Conservation (phyloP, 2,329 filamentous ascomycete species). For the Claviceps maximensis region DNA sequence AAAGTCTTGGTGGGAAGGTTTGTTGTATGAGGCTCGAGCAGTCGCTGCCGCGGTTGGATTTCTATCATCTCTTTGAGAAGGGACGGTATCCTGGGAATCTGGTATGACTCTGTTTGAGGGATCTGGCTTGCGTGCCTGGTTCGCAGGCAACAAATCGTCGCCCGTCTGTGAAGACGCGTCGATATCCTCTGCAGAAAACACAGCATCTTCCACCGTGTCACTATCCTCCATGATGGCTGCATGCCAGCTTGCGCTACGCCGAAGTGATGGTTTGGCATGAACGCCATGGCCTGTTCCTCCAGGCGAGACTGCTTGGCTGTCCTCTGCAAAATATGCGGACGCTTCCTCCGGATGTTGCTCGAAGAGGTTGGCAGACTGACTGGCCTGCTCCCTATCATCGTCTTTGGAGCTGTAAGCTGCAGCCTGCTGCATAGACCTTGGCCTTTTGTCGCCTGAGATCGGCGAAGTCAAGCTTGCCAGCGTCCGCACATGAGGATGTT, state of each 20-base stretch:
- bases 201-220: slow-evolving; percentile 4
- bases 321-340: not conserved
- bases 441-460: slow-evolving; percentile 5
- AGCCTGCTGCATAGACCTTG: not conserved
- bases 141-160: slow-evolving; percentile 4
- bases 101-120: slow-evolving; percentile 10
- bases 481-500: slow-evolving; percentile 5
- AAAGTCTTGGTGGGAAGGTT: not conserved
- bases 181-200: slow-evolving; percentile 4
- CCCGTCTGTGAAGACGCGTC: slow-evolving; percentile 1
- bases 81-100: slow-evolving; percentile 17
- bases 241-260: not conserved
- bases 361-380: slow-evolving; percentile 6
- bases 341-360: slow-evolving; percentile 5
- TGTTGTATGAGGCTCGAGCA: not conserved
- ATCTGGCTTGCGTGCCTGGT: not conserved
- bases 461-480: slow-evolving; percentile 1
- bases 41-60: not conserved
- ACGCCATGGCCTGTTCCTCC: not conserved
- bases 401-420: not conserved
- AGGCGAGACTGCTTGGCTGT: not conserved
- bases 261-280: not conserved
- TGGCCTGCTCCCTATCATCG: not conserved
- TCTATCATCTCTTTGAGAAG: slow-evolving; percentile 1
- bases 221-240: slow-evolving; percentile 1